These are phyloP conservation scores for Talaromyces proteolyticus DNA, from an alignment of 495 filamentous ascomycete genomes.

Conservation along the genomic window DNA sequence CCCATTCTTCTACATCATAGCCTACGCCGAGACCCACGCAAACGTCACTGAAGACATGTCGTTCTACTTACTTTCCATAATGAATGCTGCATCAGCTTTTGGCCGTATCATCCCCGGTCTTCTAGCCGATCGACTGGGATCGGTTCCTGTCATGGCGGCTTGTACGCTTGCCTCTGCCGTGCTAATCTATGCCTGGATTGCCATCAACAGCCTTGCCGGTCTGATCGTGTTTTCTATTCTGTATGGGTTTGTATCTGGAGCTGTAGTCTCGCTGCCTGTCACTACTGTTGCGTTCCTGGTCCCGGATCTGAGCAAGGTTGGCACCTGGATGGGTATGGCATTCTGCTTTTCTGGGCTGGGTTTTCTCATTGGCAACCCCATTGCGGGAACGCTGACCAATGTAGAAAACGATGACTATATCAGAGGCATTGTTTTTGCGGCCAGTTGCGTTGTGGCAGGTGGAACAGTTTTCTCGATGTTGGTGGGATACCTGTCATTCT, in stretches of 20 bases:
- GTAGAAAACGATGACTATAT: conserved; percentile 3
- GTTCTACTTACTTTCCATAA: conserved; percentile 41
- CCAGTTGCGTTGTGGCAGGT: neutral
- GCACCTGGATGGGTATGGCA: conserved; percentile 56
- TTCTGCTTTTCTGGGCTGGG: conserved; percentile 44
- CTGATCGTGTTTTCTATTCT: conserved; percentile 32
- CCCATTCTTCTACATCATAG: conserved; percentile 35
- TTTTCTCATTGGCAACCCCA: conserved; percentile 55
- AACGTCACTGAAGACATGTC: conserved; percentile 17
- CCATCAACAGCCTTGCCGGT: conserved; percentile 19
- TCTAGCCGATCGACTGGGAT: conserved; percentile 31
- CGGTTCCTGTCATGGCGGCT: conserved; percentile 22
- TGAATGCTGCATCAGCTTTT: conserved; percentile 38
- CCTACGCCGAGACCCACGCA: conserved; percentile 16
- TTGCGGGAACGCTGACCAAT: conserved; percentile 48
- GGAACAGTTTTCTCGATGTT: neutral
- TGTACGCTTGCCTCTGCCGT: conserved; percentile 21
- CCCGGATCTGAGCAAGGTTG: conserved; percentile 43
- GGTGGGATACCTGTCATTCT: neutral
- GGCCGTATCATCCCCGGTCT: conserved; percentile 38
- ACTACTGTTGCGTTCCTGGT: conserved; percentile 19
- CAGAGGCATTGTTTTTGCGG: neutral
- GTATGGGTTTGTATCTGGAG: conserved; percentile 35
- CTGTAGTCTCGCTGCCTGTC: conserved; percentile 26
- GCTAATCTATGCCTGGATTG: conserved; percentile 28